A percentile compares a stretch with the other conserved stretches of the same genome.
These are phyloP conservation scores for Kodamaea fukazawae DNA, from an alignment of 805 yeast genomes.

Conservation along the genomic window DNA sequence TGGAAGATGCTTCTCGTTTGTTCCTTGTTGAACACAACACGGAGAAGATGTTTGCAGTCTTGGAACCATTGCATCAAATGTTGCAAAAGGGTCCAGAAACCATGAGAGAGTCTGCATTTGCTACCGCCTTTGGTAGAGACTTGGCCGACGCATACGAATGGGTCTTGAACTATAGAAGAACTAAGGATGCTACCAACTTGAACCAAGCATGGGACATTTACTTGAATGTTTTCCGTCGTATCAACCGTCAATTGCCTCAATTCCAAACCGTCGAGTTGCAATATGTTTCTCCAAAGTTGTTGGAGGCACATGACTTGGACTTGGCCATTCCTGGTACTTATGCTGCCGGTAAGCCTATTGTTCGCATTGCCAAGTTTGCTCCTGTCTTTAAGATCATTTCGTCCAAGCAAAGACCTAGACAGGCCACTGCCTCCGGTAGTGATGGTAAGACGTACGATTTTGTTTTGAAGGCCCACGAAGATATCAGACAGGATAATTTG, in stretches of 20 bases:
- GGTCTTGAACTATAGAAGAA: conserved; percentile 80
- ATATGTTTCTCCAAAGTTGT: conserved; percentile 87
- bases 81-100: conserved; percentile 88
- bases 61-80: conserved; percentile 86
- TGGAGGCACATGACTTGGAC: conserved; percentile 74
- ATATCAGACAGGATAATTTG: conserved; percentile 92
- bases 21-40: conserved; percentile 94
- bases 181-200: conserved; percentile 81
- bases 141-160: conserved; percentile 90
- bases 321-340: conserved; percentile 95
- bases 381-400: conserved; percentile 83
- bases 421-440: conserved; percentile 73
- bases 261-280: conserved; percentile 82
- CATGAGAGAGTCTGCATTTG: conserved; percentile 86
- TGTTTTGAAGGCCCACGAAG: conserved; percentile 92
- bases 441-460: conserved; percentile 90
- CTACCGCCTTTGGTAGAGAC: conserved; percentile 91
- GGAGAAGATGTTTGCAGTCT: conserved; percentile 87
- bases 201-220: conserved; percentile 98
- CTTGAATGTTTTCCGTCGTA: conserved; percentile 88
- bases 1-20: conserved; percentile 92
- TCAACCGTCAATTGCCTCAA: conserved; percentile 85
- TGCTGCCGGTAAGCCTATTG: conserved; percentile 75
- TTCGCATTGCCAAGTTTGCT: conserved; percentile 72
- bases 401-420: conserved; percentile 94